Evolutionary conservation across 2,329 filamentous ascomycete species (phyloP), one percentile per base, ranked within the genome.

Genomic region (Shiraia sp.): DNA sequence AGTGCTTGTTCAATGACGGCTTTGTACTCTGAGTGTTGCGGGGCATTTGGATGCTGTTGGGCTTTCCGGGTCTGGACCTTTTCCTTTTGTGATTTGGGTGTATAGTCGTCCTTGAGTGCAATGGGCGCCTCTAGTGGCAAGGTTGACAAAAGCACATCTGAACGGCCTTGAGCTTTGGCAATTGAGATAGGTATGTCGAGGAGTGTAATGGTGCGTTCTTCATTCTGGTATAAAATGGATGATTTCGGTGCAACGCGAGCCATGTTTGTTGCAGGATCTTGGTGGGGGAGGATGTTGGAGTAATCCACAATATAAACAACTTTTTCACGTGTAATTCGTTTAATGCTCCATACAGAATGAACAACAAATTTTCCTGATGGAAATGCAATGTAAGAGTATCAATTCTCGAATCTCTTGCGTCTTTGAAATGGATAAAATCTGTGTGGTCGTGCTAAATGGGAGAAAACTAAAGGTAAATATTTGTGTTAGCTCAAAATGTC

Each of bases 131-230:
- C 45, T 2, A 75, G 48, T 1, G 81, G 73, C 7, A 52, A 14
- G 10, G 65, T 71, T 6, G 80, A 83, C 16, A 75, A 45, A 58
- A 73, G 56, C 65, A 69, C 42, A 73, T 75, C 48, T 57, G 57
- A 42, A 64, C 70, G 70, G 24, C 76, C 75, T 67, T 90, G 87
- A 13, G 80, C 81, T 45, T 81, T 75, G 51, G 87, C 83, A 27
- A 90, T 79, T 2, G 87, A 88, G 13, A 75, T 72, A 16, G 87
- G 86, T 32, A 90, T 79, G 57, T 91, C 87, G 36, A 90, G 65
- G 17, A 90, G 64, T 15, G 81, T 72, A 38, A 85, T 67, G 32
- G 77, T 74, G 34, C 69, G 59, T 3, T 73, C 69, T 2, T 65
- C 55, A 49, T 76, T 82, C 44, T 77, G 72, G 66, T 79, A 85